Conservation (phyloP, 2,329 filamentous ascomycete species). For the Pleurostoma richardsiae region DNA sequence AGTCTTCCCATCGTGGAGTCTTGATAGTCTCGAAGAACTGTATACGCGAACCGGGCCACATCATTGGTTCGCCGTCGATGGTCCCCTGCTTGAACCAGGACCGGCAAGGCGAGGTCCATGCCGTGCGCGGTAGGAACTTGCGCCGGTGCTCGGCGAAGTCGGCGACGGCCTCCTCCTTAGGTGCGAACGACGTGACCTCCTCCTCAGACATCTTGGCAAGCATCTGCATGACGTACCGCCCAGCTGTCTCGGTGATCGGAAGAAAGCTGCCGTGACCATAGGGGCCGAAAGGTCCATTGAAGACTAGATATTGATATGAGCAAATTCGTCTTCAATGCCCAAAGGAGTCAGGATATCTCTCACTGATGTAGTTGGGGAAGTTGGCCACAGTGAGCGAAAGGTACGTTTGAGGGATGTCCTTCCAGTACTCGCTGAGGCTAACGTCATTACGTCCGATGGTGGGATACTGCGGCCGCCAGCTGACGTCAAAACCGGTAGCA, state of each 20-base stretch:
- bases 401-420: conserved; percentile 9
- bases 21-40: conserved; percentile 18
- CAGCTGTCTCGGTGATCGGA: conserved; percentile 16
- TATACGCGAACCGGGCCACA: conserved; percentile 18
- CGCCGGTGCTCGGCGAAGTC: conserved; percentile 23
- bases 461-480: conserved; percentile 13
- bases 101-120: conserved; percentile 16
- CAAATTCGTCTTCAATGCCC: background rate
- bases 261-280: conserved; percentile 19
- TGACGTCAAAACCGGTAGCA: conserved; percentile 26
- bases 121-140: conserved; percentile 18
- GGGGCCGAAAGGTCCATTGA: conserved; percentile 18
- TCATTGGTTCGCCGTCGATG: conserved; percentile 16
- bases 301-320: conserved; percentile 10
- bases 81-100: conserved; percentile 21
- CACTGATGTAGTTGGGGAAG: conserved; percentile 10
- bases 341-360: background rate
- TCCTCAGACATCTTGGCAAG: conserved; percentile 19
- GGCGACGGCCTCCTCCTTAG: conserved; percentile 15
- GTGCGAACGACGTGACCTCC: conserved; percentile 14
- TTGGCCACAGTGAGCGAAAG: conserved; percentile 4
- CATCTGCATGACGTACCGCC: conserved; percentile 22
- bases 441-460: conserved; percentile 13
- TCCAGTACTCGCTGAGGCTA: conserved; percentile 12
- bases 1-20: conserved; percentile 19